Percentiles rank a stretch among this genome's conserved stretches.
These are phyloP conservation scores for Aureobasidium lini DNA, from an alignment of 2,329 filamentous ascomycete genomes.

Conservation along the genomic window DNA sequence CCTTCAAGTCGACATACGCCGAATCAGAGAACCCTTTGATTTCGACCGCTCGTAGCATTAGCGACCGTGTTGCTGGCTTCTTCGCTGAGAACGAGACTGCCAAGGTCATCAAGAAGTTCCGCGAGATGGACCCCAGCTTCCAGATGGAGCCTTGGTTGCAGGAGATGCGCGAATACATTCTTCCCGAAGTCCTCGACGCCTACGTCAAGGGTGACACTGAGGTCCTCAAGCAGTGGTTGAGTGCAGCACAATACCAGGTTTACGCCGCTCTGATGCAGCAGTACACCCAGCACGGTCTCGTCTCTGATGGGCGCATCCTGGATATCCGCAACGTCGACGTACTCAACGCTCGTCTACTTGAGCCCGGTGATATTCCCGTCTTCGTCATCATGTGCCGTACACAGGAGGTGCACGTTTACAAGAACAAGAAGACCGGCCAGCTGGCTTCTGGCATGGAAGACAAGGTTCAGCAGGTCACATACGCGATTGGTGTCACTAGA, in stretches of 20 bases:
- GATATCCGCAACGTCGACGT: constrained; percentile 95
- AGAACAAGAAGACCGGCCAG: constrained; percentile 80
- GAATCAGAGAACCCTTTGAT: constrained; percentile 97
- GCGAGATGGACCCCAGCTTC: constrained; percentile 90
- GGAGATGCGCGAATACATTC: constrained; percentile 94
- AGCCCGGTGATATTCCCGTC: constrained; percentile 82
- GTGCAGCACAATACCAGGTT: constrained; percentile 90
- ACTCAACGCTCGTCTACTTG: constrained; percentile 68
- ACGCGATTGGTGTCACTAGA: constrained; percentile 91
- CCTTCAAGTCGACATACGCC: constrained; percentile 78
- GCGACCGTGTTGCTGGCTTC: constrained; percentile 86
- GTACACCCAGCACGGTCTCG: constrained; percentile 86
- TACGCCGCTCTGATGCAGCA: constrained; percentile 96
- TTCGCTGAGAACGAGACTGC: constrained; percentile 98
- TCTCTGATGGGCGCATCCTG: constrained; percentile 88
- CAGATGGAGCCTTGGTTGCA: constrained; percentile 90
- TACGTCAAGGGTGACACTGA: constrained; percentile 95
- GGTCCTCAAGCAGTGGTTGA: constrained; percentile 89
- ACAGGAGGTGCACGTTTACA: constrained; percentile 95
- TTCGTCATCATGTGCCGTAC: constrained; percentile 96
- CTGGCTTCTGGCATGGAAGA: constrained; percentile 97
- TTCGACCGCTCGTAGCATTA: constrained; percentile 85
- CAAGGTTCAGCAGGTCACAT: constrained; percentile 95
- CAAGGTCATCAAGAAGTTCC: constrained; percentile 95
- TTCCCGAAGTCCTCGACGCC: constrained; percentile 93